phyloP scores from a whole-genome alignment of 306 rosid genomes.

The Acmispon strigosus region DNA sequence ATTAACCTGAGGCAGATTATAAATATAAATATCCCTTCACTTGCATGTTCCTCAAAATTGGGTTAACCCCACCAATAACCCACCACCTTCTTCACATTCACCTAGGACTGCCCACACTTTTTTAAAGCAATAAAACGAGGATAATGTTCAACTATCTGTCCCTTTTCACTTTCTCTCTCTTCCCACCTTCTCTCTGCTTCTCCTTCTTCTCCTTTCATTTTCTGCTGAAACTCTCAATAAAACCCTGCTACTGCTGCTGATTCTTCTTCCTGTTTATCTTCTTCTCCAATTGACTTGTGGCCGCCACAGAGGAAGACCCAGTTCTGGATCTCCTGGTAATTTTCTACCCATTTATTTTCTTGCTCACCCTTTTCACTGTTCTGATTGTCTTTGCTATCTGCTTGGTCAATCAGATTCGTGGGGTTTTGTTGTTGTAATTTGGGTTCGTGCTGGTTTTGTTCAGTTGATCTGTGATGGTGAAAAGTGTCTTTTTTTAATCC shows the following conservation, averaged over 20 bases:
- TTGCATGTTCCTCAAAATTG: too few relatives aligned
- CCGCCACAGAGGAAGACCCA: not conserved
- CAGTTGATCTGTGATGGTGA: not conserved
- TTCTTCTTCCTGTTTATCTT: not conserved
- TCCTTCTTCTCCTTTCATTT: not conserved
- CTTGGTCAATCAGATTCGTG: not conserved
- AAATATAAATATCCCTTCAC: too few relatives aligned
- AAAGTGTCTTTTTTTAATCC: not conserved
- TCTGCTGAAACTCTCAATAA: not conserved
- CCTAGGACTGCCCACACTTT: conserved; percentile 20
- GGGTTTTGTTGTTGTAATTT: not conserved
- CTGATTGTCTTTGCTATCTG: not conserved
- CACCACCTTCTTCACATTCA: conserved; percentile 20
- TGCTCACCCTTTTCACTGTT: not conserved
- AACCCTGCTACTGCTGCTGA: not conserved
- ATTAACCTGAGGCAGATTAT: too few relatives aligned
- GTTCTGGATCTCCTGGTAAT: conserved; percentile 19
- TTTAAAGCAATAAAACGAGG: conserved; percentile 20
- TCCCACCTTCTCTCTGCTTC: not conserved
- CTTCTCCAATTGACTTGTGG: conserved; percentile 6
- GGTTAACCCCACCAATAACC: conserved; percentile 18
- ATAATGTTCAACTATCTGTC: conserved; percentile 6
- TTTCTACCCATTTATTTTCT: not conserved
- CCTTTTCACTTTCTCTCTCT: not conserved
- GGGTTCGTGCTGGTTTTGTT: not conserved